Conservation (phyloP, 129 eudicot genomes). For the Centrapalus pauciflorus region DNA sequence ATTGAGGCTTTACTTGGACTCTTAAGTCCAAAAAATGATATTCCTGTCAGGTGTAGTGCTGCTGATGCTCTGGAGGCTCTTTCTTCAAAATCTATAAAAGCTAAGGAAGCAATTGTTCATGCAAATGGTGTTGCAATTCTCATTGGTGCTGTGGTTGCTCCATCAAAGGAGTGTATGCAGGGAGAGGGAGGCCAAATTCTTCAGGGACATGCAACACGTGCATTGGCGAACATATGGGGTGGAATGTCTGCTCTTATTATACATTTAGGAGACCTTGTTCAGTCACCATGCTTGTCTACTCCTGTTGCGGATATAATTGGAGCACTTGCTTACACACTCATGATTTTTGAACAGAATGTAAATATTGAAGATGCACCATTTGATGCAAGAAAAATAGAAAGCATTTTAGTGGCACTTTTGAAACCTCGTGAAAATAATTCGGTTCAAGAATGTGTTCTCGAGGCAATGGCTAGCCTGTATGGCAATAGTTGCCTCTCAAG, state of each 20-base stretch:
- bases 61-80: slow-evolving; percentile 79
- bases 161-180: slow-evolving; percentile 78
- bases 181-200: slow-evolving; percentile 65
- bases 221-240: slow-evolving; percentile 68
- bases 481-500: slow-evolving; percentile 44
- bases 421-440: slow-evolving; percentile 57
- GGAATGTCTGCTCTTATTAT: slow-evolving; percentile 60
- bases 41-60: slow-evolving; percentile 72
- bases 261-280: slow-evolving; percentile 66
- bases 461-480: slow-evolving; percentile 78
- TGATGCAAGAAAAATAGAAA: slow-evolving; percentile 46
- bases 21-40: slow-evolving; percentile 49
- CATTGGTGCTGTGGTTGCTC: slow-evolving; percentile 71
- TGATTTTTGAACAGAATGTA: slow-evolving; percentile 43
- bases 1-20: slow-evolving; percentile 51
- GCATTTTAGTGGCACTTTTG: slow-evolving; percentile 45
- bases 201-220: slow-evolving; percentile 56
- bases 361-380: slow-evolving; percentile 39
- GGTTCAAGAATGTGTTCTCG: slow-evolving; percentile 71
- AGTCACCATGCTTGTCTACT: slow-evolving; percentile 49
- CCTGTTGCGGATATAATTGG: slow-evolving; percentile 76
- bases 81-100: slow-evolving; percentile 49
- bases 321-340: slow-evolving; percentile 70
- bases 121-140: slow-evolving; percentile 55
- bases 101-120: slow-evolving; percentile 52